Evolutionary conservation across 2,329 filamentous ascomycete species (phyloP), one percentile per base, ranked within the genome.

Genomic region (Blastomyces gilchristii): DNA sequence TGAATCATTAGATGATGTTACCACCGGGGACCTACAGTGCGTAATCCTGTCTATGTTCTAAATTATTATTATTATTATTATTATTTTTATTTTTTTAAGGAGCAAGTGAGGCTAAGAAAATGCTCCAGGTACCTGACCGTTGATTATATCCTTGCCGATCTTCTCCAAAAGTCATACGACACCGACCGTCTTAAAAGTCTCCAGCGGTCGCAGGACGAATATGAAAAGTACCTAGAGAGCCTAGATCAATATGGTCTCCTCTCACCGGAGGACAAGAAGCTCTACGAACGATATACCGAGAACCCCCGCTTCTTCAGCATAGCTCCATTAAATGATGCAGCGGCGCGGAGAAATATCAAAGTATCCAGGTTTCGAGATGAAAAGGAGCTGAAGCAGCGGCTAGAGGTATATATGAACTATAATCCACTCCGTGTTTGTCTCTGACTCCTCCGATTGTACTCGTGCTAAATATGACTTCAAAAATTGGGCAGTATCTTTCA

Each of bases 281-380:
- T 92, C 31, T 85, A 91, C 66, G 86, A 88, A 71, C 77, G 81
- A 62, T 96, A 94, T 75, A 81, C 82, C 61, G 89, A 94, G 63
- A 83, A 87, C 31, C 87, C 87, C 2, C 78, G 80, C n/a, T 78
- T 78, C 1, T 97, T 97, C 74, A 87, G 87, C 58, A 87, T 89
- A 2, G 85, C 88, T 22, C 83, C 85, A 22, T 82, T 82, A 9
- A 81, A 79, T 28, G 84, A 89, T 75, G 84, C 90, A 3, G 83
- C 87, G 25, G 83, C 85, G 39, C 83, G 88, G 65, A 83, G 94
- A 68, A 87, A 92, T 63, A 85, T 86, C 57, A 99, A 97, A 77
- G 96, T 99, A 68, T 83, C 85, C 54, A 86, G 89, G 65, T 97
- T 91, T 76, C 87, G 85, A 69, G 84, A 89, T 60, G 94, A 97